These are phyloP conservation scores for Beauveria sp. DNA, from an alignment of 2,329 filamentous ascomycete species.

Conservation along the genomic window DNA sequence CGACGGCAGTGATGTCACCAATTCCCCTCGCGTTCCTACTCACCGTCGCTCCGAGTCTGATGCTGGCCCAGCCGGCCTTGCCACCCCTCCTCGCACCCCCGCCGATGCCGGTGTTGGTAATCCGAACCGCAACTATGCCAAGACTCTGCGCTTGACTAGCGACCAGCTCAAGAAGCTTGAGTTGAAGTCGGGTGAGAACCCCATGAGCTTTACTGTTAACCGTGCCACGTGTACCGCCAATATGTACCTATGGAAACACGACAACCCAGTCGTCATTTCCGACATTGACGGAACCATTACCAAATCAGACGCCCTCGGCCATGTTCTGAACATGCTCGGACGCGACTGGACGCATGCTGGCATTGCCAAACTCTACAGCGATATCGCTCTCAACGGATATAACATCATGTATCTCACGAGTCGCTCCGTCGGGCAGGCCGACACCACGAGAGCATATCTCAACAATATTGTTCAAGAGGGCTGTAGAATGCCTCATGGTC, in stretches of 20 bases:
- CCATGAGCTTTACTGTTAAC: conserved; percentile 95
- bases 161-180: conserved; percentile 85
- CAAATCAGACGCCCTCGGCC: conserved; percentile 89
- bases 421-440: conserved; percentile 86
- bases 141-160: conserved; percentile 89
- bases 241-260: conserved; percentile 90
- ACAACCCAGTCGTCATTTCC: conserved; percentile 91
- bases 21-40: conserved; percentile 35
- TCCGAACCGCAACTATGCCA: conserved; percentile 83
- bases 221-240: conserved; percentile 83
- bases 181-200: conserved; percentile 78
- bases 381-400: conserved; percentile 92
- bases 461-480: conserved; percentile 84
- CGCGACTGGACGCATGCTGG: conserved; percentile 97
- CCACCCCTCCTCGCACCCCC: conserved; percentile 63
- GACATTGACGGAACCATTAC: conserved; percentile 99
- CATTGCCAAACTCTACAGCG: conserved; percentile 93
- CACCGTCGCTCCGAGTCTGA: conserved; percentile 64
- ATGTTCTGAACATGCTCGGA: conserved; percentile 93
- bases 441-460: conserved; percentile 82
- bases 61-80: conserved; percentile 43
- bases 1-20: conserved; percentile 63
- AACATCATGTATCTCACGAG: conserved; percentile 98
- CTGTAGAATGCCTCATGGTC: conserved; percentile 78
- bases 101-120: conserved; percentile 60